Percentiles rank a stretch among this genome's conserved stretches.
Conservation (phyloP, 345 rosid genomes). For the Hibiscus trionum region DNA sequence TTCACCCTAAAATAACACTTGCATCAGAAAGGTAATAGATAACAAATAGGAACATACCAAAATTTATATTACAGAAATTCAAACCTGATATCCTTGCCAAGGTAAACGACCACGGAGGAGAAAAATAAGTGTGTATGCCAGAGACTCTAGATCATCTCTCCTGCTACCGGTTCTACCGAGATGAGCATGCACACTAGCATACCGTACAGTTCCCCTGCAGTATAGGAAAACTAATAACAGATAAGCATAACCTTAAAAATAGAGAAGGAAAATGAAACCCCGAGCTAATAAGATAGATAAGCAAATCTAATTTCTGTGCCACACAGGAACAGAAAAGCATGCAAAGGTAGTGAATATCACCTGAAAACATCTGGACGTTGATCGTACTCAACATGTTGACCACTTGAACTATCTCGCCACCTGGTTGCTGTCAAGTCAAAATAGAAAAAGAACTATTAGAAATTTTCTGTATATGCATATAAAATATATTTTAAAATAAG, state of each 20-base stretch:
- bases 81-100: conserved; percentile 98
- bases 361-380: conserved; percentile 99
- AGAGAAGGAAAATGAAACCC: not conserved
- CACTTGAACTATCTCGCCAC: conserved; percentile 82
- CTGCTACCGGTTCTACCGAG: conserved; percentile 95
- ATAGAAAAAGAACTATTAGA: not conserved
- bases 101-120: conserved; percentile 94
- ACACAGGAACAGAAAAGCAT: not conserved
- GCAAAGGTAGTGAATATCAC: conserved; percentile 22
- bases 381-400: conserved; percentile 91
- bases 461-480: not conserved
- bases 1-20: conserved; percentile 59
- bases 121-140: conserved; percentile 94
- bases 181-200: conserved; percentile 98
- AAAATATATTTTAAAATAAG: not conserved
- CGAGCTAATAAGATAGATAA: not conserved
- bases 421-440: conserved; percentile 53
- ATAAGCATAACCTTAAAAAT: conserved; percentile 5
- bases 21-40: conserved; percentile 10
- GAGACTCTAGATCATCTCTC: conserved; percentile 95
- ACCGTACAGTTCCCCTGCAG: conserved; percentile 91
- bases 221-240: not conserved
- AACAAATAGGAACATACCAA: not conserved
- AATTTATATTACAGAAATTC: conserved; percentile 6
- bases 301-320: not conserved